Evolutionary conservation across 1,139 yeast species (phyloP), one percentile per base, ranked within the genome.

Genomic region (Suhomyces atakaporum): DNA sequence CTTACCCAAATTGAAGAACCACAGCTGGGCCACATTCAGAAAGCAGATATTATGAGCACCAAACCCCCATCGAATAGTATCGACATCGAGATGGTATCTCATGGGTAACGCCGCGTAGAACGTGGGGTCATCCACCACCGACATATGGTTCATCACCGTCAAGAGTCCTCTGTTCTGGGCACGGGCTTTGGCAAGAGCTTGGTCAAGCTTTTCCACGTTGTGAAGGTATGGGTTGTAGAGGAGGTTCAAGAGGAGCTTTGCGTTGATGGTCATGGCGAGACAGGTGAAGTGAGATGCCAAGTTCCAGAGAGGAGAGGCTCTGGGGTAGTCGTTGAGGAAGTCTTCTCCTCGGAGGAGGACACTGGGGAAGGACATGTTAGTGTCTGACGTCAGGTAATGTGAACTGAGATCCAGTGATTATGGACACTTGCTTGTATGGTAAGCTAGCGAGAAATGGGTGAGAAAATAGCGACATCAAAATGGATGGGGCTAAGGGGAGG

Each of bases 91-190:
- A 47, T 79, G 84, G 48, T 77, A 79, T 32, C 79, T 69, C 77
- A 81, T 73, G 0, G 97, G 97, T 42, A 90, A 68, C 29, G 86
- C 77, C 0, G 95, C 96, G 84, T 95, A 92, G 35, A 88, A 67
- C 20, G 87, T 73, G 0, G 98, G 98, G 53, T 92, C 98, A 56
- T 92, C 98, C 16, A 89, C 84, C 38, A 86, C 88, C 2, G 96
- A 85, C 84, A 89, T 86, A 54, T 92, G 98, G 58, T 92, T 92
- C 95, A 90, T 88, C n/a, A 90, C 78, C 0, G 97, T 88, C 40
- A 90, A 51, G 4, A 90, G 58, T 0, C 94, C 83, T 32, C 97
- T 65, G 44, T 84, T 78, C 52, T 88, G 94, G 1, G 53, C 47
- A 37, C 83, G 63, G 2, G 94, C 82, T 44, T 73, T 73, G 15